Evolutionary conservation across 495 filamentous ascomycete genomes (phyloP), one percentile per base, ranked within the genome.

Genomic region (Paragyromitra xinjiangensis): DNA sequence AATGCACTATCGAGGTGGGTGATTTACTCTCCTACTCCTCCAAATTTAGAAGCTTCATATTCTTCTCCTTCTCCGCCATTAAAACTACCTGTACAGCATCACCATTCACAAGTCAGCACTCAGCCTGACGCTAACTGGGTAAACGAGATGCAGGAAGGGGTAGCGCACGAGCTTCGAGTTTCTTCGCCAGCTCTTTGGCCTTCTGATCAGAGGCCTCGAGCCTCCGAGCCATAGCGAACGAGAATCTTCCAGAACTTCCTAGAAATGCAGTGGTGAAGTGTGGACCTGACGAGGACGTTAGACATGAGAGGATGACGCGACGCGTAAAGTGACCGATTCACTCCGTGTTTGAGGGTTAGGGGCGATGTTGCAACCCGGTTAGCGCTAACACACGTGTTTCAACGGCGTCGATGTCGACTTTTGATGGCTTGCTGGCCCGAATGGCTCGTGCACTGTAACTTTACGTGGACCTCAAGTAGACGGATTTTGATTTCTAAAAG

Each of bases 41-140:
- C 94, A 81, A 97, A 98, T 64, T 87, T 89, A 48, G 94, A 97
- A 0, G 87, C 88, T 70, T 90, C 91, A 84, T 99, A 99, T 84
- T 98, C 95, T 73, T 97, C 94, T 69, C 95, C 95, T 19, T 88
- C 88, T 81, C 97, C 95, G 71, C 29, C 26, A 14, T n/a, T 50
- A 19, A 70, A 77, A 9, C 11, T 70, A 2, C 37, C 77, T 78
- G 8, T 50, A 65, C 16, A n/a, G 42, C 2, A 53, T 50, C 14
- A 69, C 42, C 22, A 61, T 39, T 37, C 39, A 71, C 24, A 12
- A 14, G 24, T 75, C 53, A 75, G 39, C 12, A 37, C 39, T 34
- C 39, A 34, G 19, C 44, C 26, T 14, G 45, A 3, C 9, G 7
- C 24, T n/a, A 24, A 16, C 88, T 83, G 80, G 91, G 58, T 61